phyloP scores from a whole-genome alignment of 139 green algal genomes.

The Coccomyxa sp. region DNA sequence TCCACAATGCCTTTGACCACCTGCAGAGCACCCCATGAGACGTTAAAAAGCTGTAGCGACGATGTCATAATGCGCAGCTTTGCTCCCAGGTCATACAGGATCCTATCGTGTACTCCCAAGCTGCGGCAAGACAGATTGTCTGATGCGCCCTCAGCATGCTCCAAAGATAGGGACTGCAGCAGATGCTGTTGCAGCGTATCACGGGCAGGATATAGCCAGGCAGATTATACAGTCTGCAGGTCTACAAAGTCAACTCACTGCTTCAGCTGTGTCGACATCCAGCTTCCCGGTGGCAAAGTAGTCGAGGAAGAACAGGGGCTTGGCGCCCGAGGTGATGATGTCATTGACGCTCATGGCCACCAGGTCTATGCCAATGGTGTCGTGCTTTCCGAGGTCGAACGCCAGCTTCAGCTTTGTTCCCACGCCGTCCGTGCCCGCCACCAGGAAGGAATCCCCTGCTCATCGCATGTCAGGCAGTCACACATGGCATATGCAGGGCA shows the following conservation, averaged over 20 bases:
- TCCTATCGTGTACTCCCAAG: not conserved
- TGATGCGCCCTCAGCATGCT: not conserved
- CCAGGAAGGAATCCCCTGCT: constrained; percentile 86
- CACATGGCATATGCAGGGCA: not conserved
- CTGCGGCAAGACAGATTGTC: not conserved
- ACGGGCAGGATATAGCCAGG: not conserved
- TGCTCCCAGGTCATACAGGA: not conserved
- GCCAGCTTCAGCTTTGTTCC: constrained; percentile 98
- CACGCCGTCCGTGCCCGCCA: constrained; percentile 95
- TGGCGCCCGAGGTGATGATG: constrained; percentile 90
- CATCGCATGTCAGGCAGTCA: not conserved
- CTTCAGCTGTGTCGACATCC: constrained; percentile 91
- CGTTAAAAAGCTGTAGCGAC: too few species aligned
- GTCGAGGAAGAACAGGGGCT: constrained; percentile 98
- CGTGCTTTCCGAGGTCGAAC: constrained; percentile 94
- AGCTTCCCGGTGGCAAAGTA: constrained; percentile 93
- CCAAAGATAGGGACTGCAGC: too few species aligned
- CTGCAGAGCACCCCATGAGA: too few species aligned
- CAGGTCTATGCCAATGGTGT: constrained; percentile 98
- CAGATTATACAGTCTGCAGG: not conserved
- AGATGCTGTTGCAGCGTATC: not conserved
- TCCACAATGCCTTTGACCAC: constrained; percentile 97
- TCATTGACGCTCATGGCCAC: constrained; percentile 98
- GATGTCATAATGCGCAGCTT: not conserved
- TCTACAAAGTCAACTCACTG: constrained; percentile 50